phyloP scores from a whole-genome alignment of 345 rosid genomes.

The Citrus sp. region DNA sequence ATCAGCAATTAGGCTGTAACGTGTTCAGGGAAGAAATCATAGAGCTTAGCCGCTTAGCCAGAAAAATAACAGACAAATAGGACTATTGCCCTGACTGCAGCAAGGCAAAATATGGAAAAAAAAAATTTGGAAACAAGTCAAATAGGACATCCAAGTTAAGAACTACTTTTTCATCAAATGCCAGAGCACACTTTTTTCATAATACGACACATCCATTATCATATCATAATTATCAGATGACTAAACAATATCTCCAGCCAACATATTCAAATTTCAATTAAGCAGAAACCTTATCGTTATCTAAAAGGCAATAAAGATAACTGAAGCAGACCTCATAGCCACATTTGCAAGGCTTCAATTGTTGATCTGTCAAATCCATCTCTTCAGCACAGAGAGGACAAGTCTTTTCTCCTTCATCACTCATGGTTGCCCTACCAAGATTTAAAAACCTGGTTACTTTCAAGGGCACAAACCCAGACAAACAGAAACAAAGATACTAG shows the following conservation, averaged over 20 bases:
- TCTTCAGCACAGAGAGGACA: conserved; percentile 93
- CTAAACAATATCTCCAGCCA: neutral
- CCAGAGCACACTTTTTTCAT: neutral
- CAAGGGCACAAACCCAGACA: neutral
- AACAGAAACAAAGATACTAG: neutral
- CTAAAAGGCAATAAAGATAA: neutral
- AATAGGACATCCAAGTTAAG: neutral
- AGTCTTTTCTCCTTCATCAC: conserved; percentile 77
- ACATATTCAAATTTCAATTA: neutral
- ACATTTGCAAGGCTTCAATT: conserved; percentile 93
- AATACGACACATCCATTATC: neutral
- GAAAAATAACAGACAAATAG: neutral
- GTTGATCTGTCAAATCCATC: conserved; percentile 95
- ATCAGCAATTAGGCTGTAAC: neutral
- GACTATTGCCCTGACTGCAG: neutral
- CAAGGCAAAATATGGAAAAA: neutral
- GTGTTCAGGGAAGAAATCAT: neutral
- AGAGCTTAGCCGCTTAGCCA: neutral
- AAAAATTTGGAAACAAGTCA: neutral
- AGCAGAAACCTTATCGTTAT: neutral
- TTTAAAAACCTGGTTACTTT: neutral
- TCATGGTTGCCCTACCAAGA: conserved; percentile 54
- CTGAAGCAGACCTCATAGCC: conserved; percentile 70
- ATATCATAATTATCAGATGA: neutral
- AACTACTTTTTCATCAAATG: neutral